A percentile compares a stretch with the other conserved stretches of the same genome.
phyloP scores from a whole-genome alignment of 768 basidiomycete genomes.

The Collybia nuda region DNA sequence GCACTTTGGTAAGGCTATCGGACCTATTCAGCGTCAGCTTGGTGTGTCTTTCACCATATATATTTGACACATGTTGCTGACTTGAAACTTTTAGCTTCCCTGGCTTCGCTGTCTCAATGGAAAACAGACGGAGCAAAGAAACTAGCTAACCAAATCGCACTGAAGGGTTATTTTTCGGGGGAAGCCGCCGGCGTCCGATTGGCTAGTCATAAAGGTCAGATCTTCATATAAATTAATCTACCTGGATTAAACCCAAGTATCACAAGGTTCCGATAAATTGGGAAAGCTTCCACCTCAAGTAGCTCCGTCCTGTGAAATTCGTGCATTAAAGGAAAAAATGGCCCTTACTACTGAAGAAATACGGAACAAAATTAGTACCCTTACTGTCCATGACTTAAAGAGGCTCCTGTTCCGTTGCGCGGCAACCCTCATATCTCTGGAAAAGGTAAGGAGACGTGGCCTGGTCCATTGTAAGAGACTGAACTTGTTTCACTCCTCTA shows the following conservation, averaged over 20 bases:
- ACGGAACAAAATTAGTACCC: slow-evolving; percentile 64
- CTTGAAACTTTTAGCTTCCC: slow-evolving; percentile 39
- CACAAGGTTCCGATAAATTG: slow-evolving; percentile 54
- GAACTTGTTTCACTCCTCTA: slow-evolving; percentile 24
- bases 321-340: slow-evolving; percentile 68
- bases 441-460: slow-evolving; percentile 42
- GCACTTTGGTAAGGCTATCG: slow-evolving; percentile 79
- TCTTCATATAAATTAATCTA: background rate
- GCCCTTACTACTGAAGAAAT: slow-evolving; percentile 66
- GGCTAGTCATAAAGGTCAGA: slow-evolving; percentile 61
- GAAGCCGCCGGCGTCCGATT: slow-evolving; percentile 82
- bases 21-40: slow-evolving; percentile 72
- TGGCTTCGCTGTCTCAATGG: slow-evolving; percentile 57
- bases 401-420: slow-evolving; percentile 86
- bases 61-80: slow-evolving; percentile 2
- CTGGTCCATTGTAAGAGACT: background rate
- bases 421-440: slow-evolving; percentile 70
- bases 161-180: slow-evolving; percentile 88
- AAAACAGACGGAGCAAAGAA: slow-evolving; percentile 81
- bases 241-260: background rate
- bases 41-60: slow-evolving; percentile 41
- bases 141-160: slow-evolving; percentile 82
- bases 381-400: slow-evolving; percentile 82
- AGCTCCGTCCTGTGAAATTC: slow-evolving; percentile 61
- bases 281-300: slow-evolving; percentile 61